Base-by-base conservation (phyloP, 129 eudicot genomes). In the Artemisia annua region DNA sequence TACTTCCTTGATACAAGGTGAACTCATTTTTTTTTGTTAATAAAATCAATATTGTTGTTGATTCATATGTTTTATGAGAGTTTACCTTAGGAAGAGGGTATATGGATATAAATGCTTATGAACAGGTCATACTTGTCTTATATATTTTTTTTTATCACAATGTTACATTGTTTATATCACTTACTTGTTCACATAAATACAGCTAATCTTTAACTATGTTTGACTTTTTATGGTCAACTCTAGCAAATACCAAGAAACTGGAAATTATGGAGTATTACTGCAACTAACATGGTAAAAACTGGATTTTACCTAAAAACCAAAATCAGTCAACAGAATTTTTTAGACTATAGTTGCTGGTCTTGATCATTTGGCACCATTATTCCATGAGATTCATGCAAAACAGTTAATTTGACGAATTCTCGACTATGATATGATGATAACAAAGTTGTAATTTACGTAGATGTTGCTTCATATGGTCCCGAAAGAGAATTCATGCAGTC, bases 1-100 rank as follows among this genome's bases (percentile, higher is more conserved):
- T 61, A 83, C 80, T 55, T 88, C 87, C 76, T 72, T 77, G 24
- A 78, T 79, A 84, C 92, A 84, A 72, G 82, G 83, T 39, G 96
- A 83, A 56, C 70, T 85, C 96, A 92, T 91, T 7, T 57, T 81
- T 61, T 59, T 24, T 91, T 4, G 52, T 81, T 65, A 48, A 39
- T 8, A 7, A 20, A 49, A n/a, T 73, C 55, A 48, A 59, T 12
- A 39, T 68, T 75, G 14, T 54, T 68, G 63, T 70, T 68, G 69
- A 46, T 73, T 48, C 70, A 53, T 7, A 51, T 51, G 0, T 52
- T 1, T 15, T 0, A 7, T 69, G 50, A 52, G 39, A 28, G 53
- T 4, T 70, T 70, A 52, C 52, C 65, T 67, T 68, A 75, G 53
- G 71, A 78, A 78, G 72, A 46, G 73, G 67, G 71, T 71, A 53